Conservation (phyloP, 2,329 filamentous ascomycete species). For the Periconia sp. region DNA sequence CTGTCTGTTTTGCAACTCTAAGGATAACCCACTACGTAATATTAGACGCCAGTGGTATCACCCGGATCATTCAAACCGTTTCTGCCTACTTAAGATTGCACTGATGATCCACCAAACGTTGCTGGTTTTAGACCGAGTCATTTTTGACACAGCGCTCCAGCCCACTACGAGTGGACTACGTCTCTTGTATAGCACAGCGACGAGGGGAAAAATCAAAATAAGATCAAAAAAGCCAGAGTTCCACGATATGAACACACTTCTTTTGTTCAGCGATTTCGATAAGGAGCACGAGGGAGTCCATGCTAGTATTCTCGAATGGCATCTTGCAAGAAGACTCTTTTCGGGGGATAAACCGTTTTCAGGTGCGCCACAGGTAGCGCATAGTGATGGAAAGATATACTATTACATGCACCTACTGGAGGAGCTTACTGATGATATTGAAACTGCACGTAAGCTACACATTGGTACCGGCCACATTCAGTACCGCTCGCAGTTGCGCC, state of each 20-base stretch:
- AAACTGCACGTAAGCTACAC: conserved; percentile 2
- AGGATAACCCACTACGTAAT: no score
- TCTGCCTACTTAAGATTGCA: not conserved
- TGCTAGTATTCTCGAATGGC: no score
- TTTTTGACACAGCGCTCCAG: not conserved
- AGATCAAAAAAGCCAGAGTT: no score
- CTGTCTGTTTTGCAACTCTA: not conserved
- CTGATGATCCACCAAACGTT: not conserved
- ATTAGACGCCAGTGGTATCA: no score
- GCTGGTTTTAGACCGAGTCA: not conserved
- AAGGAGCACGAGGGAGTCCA: no score
- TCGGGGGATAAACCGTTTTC: no score
- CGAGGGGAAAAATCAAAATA: no score
- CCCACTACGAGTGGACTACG: not conserved
- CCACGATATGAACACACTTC: no score
- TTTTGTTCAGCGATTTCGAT: no score
- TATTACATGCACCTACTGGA: conserved; percentile 2
- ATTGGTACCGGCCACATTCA: conserved; percentile 4
- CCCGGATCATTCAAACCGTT: not conserved
- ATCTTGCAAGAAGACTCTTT: no score
- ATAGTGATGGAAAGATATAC: conserved; percentile 5
- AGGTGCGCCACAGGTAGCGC: no score
- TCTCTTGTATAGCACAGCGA: not conserved
- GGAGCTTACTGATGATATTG: conserved; percentile 1
- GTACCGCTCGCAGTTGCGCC: not conserved